Evolutionary conservation across 2,329 filamentous ascomycete genomes (phyloP).

Genomic region (Alternaria incomplexa): DNA sequence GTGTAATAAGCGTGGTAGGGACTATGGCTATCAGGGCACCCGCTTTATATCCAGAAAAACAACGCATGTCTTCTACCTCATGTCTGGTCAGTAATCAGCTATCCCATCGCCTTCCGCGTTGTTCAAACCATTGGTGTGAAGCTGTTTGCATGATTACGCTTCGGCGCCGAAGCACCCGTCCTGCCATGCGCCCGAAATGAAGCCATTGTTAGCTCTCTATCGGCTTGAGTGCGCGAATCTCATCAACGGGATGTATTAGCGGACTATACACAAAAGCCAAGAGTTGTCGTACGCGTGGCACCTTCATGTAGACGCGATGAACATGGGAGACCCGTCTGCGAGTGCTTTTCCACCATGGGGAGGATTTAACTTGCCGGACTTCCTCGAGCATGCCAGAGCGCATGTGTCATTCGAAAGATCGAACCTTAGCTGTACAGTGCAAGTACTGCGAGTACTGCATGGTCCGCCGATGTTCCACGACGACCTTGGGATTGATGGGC

Average conservation of each 20-base stretch:
- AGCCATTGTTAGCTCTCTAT: neutral
- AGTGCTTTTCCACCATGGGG: neutral
- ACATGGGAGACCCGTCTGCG: neutral
- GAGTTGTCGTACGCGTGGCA: neutral
- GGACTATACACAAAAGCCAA: neutral
- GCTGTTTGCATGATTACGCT: slow-evolving; percentile 4
- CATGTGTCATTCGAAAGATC: neutral
- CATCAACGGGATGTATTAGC: neutral
- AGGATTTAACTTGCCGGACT: neutral
- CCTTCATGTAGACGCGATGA: neutral
- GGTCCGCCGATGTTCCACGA: neutral
- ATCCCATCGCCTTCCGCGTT: neutral
- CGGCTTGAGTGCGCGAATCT: neutral
- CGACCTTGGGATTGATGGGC: neutral
- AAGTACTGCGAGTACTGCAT: neutral
- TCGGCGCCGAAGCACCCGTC: slow-evolving; percentile 4
- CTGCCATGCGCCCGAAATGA: slow-evolving; percentile 9
- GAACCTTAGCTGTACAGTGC: neutral
- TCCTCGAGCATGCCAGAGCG: neutral
- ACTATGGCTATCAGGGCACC: neutral
- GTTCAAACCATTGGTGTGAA: neutral
- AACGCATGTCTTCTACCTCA: neutral
- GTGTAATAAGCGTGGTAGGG: neutral
- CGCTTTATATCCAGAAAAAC: neutral
- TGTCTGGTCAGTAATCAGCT: neutral